These are phyloP conservation scores for Vitis cinerea DNA, from an alignment of 164 flowering plant species.

Conservation along the genomic window DNA sequence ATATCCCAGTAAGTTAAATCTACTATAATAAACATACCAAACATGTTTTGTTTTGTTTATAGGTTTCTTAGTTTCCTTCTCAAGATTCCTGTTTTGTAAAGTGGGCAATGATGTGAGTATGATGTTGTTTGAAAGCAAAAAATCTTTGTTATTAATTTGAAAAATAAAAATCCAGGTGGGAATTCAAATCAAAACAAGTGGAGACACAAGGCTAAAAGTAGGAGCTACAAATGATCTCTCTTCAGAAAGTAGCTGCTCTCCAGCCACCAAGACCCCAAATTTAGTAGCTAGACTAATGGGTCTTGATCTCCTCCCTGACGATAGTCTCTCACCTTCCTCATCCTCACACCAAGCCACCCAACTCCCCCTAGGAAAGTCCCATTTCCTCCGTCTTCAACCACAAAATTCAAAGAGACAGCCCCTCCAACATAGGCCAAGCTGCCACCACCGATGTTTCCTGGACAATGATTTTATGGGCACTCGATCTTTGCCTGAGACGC, in stretches of 20 bases:
- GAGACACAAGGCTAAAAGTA: constrained; percentile 5
- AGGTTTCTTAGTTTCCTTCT: background rate
- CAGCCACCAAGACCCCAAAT: constrained; percentile 67
- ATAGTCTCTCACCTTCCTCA: constrained; percentile 23
- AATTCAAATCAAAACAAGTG: constrained; percentile 44
- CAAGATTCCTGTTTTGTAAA: constrained; percentile 6
- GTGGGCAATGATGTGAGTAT: constrained; percentile 18
- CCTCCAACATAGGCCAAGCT: constrained; percentile 8
- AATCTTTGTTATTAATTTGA: background rate
- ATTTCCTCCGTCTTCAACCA: background rate
- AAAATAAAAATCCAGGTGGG: constrained; percentile 34
- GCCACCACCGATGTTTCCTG: constrained; percentile 2
- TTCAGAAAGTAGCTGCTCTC: constrained; percentile 43
- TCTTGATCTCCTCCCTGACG: constrained; percentile 73
- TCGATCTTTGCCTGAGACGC: constrained; percentile 72
- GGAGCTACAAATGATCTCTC: constrained; percentile 17
- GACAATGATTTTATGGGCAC: constrained; percentile 26
- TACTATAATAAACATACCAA: background rate
- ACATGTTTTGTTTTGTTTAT: background rate
- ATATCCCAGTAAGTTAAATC: constrained; percentile 51
- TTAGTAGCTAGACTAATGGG: constrained; percentile 94
- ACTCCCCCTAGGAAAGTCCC: constrained; percentile 2
- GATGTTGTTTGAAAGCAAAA: background rate
- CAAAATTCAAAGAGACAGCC: constrained; percentile 1
- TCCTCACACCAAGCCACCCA: constrained; percentile 10